Evolutionary conservation across 2,329 filamentous ascomycete species (phyloP).

Genomic region (Talaromyces sp.): DNA sequence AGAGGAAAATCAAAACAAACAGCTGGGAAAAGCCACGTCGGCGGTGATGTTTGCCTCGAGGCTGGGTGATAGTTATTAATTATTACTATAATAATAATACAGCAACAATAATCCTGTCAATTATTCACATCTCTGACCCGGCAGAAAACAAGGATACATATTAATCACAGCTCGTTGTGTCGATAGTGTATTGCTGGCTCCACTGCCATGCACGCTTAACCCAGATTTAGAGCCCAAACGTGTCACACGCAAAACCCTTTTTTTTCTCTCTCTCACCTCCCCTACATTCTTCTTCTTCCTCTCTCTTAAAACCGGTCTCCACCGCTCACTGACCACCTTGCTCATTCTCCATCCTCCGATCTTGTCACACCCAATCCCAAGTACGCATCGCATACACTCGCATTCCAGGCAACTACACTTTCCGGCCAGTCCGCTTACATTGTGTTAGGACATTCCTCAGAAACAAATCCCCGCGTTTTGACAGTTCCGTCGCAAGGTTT

Average conservation of each 20-base stretch:
- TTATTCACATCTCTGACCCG: background rate
- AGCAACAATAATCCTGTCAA: background rate
- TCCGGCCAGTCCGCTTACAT: conserved; percentile 7
- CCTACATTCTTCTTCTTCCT: background rate
- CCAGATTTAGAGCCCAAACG: background rate
- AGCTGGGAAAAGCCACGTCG: conserved; percentile 1
- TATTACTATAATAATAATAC: background rate
- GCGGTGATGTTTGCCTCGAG: background rate
- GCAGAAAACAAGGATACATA: background rate
- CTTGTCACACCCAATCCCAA: background rate
- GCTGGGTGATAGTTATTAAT: background rate
- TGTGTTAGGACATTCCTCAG: too few species aligned
- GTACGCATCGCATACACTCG: background rate
- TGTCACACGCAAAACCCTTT: background rate
- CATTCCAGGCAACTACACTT: conserved; percentile 1
- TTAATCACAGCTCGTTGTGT: background rate
- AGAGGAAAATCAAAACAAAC: conserved; percentile 30
- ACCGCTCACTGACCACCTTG: background rate
- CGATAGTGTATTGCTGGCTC: background rate
- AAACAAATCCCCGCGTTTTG: background rate
- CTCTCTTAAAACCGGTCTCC: background rate
- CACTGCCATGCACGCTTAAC: background rate
- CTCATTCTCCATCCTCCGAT: background rate
- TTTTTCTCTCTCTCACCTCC: background rate
- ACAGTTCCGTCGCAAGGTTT: background rate